These are phyloP conservation scores for Tubosaeta sp. DNA, from an alignment of 768 basidiomycete species.

Conservation along the genomic window DNA sequence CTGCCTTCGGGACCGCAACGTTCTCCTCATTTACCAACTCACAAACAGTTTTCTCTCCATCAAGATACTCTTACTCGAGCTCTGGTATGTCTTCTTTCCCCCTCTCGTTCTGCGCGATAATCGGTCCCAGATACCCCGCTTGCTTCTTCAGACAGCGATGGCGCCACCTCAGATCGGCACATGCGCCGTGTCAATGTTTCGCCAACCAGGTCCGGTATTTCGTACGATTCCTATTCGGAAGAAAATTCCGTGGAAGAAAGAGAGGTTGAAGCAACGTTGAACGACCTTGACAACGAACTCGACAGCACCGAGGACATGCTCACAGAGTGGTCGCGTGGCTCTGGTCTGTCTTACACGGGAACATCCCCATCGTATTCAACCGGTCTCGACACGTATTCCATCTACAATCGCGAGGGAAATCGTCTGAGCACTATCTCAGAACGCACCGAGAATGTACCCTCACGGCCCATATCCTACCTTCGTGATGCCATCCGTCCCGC, in stretches of 20 bases:
- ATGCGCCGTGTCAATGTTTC: slow-evolving; percentile 56
- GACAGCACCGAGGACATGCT: slow-evolving; percentile 62
- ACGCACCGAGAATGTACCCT: slow-evolving; percentile 60
- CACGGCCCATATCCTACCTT: slow-evolving; percentile 54
- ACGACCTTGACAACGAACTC: slow-evolving; percentile 62
- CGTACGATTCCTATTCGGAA: slow-evolving; percentile 56
- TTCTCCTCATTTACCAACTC: slow-evolving; percentile 50
- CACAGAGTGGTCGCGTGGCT: slow-evolving; percentile 58
- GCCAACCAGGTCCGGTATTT: slow-evolving; percentile 38
- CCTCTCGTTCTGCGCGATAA: slow-evolving; percentile 3
- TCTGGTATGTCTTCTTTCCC: slow-evolving; percentile 41
- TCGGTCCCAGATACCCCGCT: slow-evolving; percentile 39
- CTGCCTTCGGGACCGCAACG: slow-evolving; percentile 56
- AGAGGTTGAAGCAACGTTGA: slow-evolving; percentile 67
- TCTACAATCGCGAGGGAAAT: slow-evolving; percentile 41
- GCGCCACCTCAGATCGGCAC: slow-evolving; percentile 41
- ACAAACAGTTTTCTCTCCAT: slow-evolving; percentile 54
- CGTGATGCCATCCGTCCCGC: slow-evolving; percentile 27
- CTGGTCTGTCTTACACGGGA: slow-evolving; percentile 32
- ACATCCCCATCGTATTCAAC: slow-evolving; percentile 31
- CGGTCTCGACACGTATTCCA: slow-evolving; percentile 36
- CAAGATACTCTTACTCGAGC: slow-evolving; percentile 53
- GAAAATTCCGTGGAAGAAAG: slow-evolving; percentile 44
- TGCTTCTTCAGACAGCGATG: slow-evolving; percentile 44
- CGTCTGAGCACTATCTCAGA: slow-evolving; percentile 75